Base-by-base conservation (phyloP, 139 green algal genomes). In the Yamagishiella unicocca region DNA sequence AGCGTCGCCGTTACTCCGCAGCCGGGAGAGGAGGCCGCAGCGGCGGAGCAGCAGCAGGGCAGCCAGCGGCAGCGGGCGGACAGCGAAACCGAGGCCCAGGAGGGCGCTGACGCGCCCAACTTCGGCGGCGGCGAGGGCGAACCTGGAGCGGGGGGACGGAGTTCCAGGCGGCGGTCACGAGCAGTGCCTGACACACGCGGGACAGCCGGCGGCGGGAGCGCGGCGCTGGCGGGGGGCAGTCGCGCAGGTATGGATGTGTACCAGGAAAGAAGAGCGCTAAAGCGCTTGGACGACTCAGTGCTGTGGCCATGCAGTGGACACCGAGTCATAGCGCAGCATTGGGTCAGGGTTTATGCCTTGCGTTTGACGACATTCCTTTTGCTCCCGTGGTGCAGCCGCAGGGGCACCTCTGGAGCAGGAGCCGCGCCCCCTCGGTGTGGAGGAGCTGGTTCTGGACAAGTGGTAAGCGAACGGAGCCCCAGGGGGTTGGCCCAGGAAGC, bases 391-490 rank as follows among this genome's bases (percentile, higher is more conserved):
- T n/a, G n/a, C n/a, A n/a, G n/a, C n/a, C n/a, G n/a, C n/a, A n/a
- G n/a, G n/a, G n/a, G n/a, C n/a, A n/a, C 43, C 40, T 5, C n/a
- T 31, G 70, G 70, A 55, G 22, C 22, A 2, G 38, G 70, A 35
- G 50, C 29, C 19, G 31, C 46, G 50, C 50, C n/a, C 50, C 27
- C 46, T 67, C 31, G 46, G n/a, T 2, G 27, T 68, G 46, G 74
- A 68, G 12, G 74, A 68, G 74, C 50, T 68, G 46, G 74, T 82
- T n/a, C 46, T 82, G 74, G 74, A 82, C 53, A 66, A 67, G 31
- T 82, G 74, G 74, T 82, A 50, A 58, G 50, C 50, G 50, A 17
- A 17, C 14, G 50, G 12, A n/a, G n/a, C n/a, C n/a, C n/a, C n/a
- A n/a, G n/a, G n/a, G n/a, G n/a, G n/a, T n/a, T n/a, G n/a, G n/a